Base-by-base conservation (phyloP, 495 filamentous ascomycete genomes). In the Xylaria bambusicola region DNA sequence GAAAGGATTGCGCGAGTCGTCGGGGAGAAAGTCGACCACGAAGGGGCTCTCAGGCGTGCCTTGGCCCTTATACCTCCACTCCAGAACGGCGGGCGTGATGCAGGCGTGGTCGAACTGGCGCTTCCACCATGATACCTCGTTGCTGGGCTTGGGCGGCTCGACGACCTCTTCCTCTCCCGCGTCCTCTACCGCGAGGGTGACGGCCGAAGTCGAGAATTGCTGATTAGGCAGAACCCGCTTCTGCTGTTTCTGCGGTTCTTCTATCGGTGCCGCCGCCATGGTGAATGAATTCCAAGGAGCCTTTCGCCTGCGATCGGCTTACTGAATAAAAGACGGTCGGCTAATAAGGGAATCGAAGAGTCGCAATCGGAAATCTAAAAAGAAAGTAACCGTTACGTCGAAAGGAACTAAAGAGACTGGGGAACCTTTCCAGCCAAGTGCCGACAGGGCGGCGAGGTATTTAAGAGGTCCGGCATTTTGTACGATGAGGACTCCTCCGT, bases 1-100 rank as follows among this genome's bases (percentile, higher is more conserved):
- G 82, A 90, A 84, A 3, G 90, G 87, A 68, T 93, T 89, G 56
- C 85, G 81, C 3, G 82, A 80, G 66, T 95, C 91, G 24, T 86
- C 66, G 15, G 85, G 83, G 2, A 93, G 82, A 76, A 86, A 94
- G 58, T 87, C 84, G 62, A 93, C 86, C 10, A 86, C 69, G 62
- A 86, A 93, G 0, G 91, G 91, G 44, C 90, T 85, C 10, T 88
- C 86, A 23, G 82, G 76, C 12, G 89, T 93, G 56, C 91, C 91
- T 2, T 81, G 77, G 13, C 91, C 90, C 36, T 77, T 67, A 65
- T 92, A 93, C 5, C 75, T 65, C 60, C 81, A 79, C 48, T 85
- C 80, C 56, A 83, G 66, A 13, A 91, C 80, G 10, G 70, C 70
- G 27, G 72, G 60, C 1, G 71, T 75, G 38, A 81, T 58, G 21